Percentiles rank a stretch among this genome's conserved stretches.
phyloP scores from a whole-genome alignment of 2,329 filamentous ascomycete species.

The Monosporascus sp. region DNA sequence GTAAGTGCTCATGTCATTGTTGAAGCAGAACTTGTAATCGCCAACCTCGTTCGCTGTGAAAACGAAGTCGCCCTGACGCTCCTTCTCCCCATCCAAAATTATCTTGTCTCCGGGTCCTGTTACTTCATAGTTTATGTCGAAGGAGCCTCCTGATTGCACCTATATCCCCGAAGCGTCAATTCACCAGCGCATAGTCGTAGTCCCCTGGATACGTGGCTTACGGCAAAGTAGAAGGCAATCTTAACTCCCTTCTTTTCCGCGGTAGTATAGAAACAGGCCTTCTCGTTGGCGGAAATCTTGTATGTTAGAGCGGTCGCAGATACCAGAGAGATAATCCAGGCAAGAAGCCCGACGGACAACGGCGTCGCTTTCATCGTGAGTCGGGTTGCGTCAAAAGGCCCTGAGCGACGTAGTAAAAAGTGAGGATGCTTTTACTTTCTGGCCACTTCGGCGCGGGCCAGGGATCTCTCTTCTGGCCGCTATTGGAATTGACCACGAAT shows the following conservation, averaged over 20 bases:
- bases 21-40: constrained; percentile 97
- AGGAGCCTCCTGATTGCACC: constrained; percentile 97
- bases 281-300: constrained; percentile 83
- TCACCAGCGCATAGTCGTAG: background rate
- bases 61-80: constrained; percentile 93
- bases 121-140: constrained; percentile 93
- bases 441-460: constrained; percentile 13
- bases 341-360: constrained; percentile 63
- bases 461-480: background rate
- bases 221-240: constrained; percentile 97
- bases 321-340: constrained; percentile 63
- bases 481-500: background rate
- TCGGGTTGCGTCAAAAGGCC: constrained; percentile 11
- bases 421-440: constrained; percentile 6
- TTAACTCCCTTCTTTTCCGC: constrained; percentile 77
- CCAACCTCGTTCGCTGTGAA: constrained; percentile 86
- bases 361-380: constrained; percentile 58
- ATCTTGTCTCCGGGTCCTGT: constrained; percentile 74
- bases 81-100: constrained; percentile 82
- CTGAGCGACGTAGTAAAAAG: constrained; percentile 5
- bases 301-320: constrained; percentile 92
- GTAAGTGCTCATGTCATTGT: constrained; percentile 97
- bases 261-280: constrained; percentile 87
- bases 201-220: constrained; percentile 40
- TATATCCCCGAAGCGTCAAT: constrained; percentile 31